Base-by-base conservation (phyloP, 805 yeast species). In the Cyberlindnera euphorbiae region DNA sequence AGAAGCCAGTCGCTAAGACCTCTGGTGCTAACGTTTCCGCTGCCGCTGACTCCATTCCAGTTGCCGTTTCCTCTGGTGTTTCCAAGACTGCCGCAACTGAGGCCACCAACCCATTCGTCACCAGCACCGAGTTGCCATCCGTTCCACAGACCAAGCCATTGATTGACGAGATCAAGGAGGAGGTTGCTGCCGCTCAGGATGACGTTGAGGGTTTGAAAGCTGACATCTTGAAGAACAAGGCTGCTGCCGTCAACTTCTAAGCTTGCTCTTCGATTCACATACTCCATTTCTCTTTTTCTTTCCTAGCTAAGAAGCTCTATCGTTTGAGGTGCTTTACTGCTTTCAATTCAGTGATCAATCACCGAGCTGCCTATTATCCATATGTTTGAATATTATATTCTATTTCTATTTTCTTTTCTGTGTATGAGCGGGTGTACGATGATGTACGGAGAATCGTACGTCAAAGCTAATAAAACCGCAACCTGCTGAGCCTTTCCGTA, bases 201-300 rank as follows among this genome's bases (percentile, higher is more conserved):
- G 52, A 52, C 35, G 47, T 54, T 32, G 56, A 56, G 17, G 60
- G 58, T 32, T 54, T 63, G 47, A 59, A 59, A 46, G 46, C 44
- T 18, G 63, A 60, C 36, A 46, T 56, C 29, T 48, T 54, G 42
- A 50, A 52, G 34, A 56, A 49, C 50, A 56, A 59, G 38, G 50
- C 44, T 22, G 50, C 53, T 39, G 48, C 52, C 17, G 32, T 41
- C 29, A 39, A 39, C 39, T 46, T 44, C 40, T 46, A 35, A 39
- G 28, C 17, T 5, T 26, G 7, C 15, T 9, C 7, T 9, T 19
- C 22, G 22, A 9, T 19, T 8, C 9, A 7, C 13, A 5, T 26
- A 24, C 28, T 17, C n/a, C 15, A 13, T 28, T 17, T 23, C 18
- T n/a, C 17, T 36, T 18, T 26, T 8, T 33, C 22, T 33, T 33